Conservation (phyloP, 2,329 filamentous ascomycete species). For the Huntiella decipiens region DNA sequence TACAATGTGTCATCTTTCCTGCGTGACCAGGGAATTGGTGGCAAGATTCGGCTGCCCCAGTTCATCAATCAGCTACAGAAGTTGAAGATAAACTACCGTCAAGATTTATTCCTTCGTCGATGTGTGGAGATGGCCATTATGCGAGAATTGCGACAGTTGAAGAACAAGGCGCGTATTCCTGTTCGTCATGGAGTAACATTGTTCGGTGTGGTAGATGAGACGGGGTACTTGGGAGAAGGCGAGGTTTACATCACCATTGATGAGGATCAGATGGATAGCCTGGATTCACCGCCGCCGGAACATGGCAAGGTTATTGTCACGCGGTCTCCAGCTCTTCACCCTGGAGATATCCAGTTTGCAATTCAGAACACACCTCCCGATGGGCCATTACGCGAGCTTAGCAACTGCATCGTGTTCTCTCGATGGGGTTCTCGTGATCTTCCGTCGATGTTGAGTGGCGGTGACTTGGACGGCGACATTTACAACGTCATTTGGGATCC, state of each 20-base stretch:
- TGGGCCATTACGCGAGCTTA: slow-evolving; percentile 36
- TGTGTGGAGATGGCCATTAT: slow-evolving; percentile 52
- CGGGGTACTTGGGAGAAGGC: slow-evolving; percentile 42
- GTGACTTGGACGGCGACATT: slow-evolving; percentile 68
- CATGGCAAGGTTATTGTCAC: slow-evolving; percentile 41
- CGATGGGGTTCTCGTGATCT: slow-evolving; percentile 52
- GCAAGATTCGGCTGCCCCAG: slow-evolving; percentile 37
- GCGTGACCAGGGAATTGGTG: slow-evolving; percentile 39
- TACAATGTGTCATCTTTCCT: slow-evolving; percentile 49
- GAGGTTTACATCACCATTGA: slow-evolving; percentile 49
- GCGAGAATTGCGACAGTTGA: slow-evolving; percentile 52
- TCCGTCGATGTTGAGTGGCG: slow-evolving; percentile 60
- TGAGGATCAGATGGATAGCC: neutral
- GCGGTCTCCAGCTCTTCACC: slow-evolving; percentile 63
- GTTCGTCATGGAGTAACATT: slow-evolving; percentile 54
- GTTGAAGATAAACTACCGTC: slow-evolving; percentile 43
- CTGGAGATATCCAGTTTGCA: slow-evolving; percentile 57
- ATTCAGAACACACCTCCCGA: slow-evolving; percentile 39
- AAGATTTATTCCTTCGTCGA: slow-evolving; percentile 50
- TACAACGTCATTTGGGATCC: slow-evolving; percentile 64
- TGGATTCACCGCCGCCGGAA: neutral
- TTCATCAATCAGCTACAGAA: slow-evolving; percentile 40
- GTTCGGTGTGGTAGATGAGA: slow-evolving; percentile 74
- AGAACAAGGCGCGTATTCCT: slow-evolving; percentile 59
- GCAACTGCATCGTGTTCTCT: slow-evolving; percentile 66